These are phyloP conservation scores for Lasiodiplodia theobromae DNA, from an alignment of 2,329 filamentous ascomycete species.

Conservation along the genomic window DNA sequence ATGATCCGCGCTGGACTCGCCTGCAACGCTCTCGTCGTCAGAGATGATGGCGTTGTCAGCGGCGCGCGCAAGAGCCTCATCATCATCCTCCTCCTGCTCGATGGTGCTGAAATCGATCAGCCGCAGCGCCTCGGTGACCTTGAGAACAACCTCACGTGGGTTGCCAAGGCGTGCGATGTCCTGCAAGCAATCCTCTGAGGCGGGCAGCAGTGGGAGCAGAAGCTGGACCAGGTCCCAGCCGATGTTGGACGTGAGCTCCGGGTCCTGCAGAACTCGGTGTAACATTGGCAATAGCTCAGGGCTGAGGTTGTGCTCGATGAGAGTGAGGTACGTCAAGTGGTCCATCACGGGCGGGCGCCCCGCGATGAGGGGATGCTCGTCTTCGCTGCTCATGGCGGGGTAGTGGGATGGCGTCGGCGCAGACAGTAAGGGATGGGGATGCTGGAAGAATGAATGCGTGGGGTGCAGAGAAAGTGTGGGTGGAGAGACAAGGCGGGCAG, in stretches of 20 bases:
- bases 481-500: constrained; percentile 12
- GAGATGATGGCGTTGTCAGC: constrained; percentile 33
- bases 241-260: constrained; percentile 74
- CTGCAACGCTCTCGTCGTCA: constrained; percentile 23
- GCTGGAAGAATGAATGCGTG: neutral
- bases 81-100: constrained; percentile 52
- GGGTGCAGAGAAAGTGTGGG: constrained; percentile 1
- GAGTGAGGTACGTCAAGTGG: constrained; percentile 77
- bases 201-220: constrained; percentile 69
- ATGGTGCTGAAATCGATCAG: constrained; percentile 58
- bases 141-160: constrained; percentile 81
- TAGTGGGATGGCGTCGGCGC: neutral
- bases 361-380: constrained; percentile 60
- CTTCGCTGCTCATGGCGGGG: constrained; percentile 23
- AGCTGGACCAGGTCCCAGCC: constrained; percentile 85
- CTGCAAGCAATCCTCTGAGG: constrained; percentile 73
- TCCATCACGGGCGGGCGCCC: constrained; percentile 70
- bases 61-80: constrained; percentile 26
- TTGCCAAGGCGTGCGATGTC: constrained; percentile 80
- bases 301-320: constrained; percentile 76
- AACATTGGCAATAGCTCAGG: constrained; percentile 71
- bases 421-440: neutral
- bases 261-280: constrained; percentile 72
- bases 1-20: constrained; percentile 39
- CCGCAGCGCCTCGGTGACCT: constrained; percentile 76